These are phyloP conservation scores for Lathyrus oleraceus DNA, from an alignment of 306 rosid genomes.

Conservation along the genomic window DNA sequence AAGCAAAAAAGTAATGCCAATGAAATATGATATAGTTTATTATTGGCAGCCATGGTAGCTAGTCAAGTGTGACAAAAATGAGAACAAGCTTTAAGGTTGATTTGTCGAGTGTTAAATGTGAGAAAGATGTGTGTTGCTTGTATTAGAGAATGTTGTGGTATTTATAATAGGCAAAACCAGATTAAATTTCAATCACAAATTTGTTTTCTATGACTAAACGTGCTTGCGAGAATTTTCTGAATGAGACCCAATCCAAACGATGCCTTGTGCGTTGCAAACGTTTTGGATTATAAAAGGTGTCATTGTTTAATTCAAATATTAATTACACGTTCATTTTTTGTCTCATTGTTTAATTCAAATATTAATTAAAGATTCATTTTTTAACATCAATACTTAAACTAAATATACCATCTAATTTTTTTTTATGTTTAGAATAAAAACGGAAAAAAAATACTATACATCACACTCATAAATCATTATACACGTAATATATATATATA, in stretches of 20 bases:
- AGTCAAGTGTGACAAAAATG: neutral
- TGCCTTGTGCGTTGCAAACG: neutral
- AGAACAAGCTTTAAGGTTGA: neutral
- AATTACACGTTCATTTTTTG: too few relatives aligned
- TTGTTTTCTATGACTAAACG: neutral
- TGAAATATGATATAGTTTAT: neutral
- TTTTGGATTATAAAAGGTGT: neutral
- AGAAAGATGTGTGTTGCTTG: slow-evolving; percentile 11
- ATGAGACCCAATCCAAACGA: neutral
- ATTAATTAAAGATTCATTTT: too few relatives aligned
- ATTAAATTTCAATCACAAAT: neutral
- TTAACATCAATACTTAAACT: neutral
- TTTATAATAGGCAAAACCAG: slow-evolving; percentile 20
- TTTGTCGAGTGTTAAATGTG: neutral
- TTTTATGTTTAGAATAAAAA: too few relatives aligned
- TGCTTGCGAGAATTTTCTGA: neutral
- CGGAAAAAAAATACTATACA: too few relatives aligned
- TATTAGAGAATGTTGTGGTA: neutral
- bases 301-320: neutral
- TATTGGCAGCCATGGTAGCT: neutral
- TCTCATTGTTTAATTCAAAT: too few relatives aligned
- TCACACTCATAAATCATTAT: too few relatives aligned
- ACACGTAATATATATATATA: too few relatives aligned
- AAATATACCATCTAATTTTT: neutral
- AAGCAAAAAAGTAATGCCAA: neutral